Evolutionary conservation across 2,329 filamentous ascomycete species (phyloP), one percentile per base, ranked within the genome.

Genomic region (Teratosphaeria nubilosa): DNA sequence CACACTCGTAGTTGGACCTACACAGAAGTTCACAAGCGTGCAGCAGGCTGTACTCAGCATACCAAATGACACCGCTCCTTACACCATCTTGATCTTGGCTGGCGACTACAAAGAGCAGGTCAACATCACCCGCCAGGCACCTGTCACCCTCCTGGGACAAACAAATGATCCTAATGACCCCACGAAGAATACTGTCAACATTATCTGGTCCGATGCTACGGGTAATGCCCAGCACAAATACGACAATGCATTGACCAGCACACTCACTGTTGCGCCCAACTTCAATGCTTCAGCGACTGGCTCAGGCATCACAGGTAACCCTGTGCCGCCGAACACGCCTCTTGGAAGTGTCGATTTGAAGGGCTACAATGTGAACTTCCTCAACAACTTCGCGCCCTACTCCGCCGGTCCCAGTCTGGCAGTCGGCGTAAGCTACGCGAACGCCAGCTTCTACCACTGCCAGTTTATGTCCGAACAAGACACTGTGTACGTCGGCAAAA

Each of bases 401-500:
- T 71, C 79, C 1, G 76, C 76, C 37, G 83, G 83, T 0, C 85
- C 84, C 0, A 76, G 80, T 3, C 77, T 86, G 48, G 84, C 85
- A 0, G 66, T 87, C 6, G 82, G 80, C 20, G 76, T 86, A 5
- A 82, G 80, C 61, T 80, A 82, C 51, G 83, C 85, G 0, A 87
- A 87, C 66, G 79, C 82, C 0, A 83, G 83, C 0, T 87, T 88
- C 67, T 88, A 87, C 67, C 81, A 80, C 53, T 84, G 81, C 53
- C 82, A 84, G 0, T 82, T 87, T 64, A 84, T 85, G 66, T 84
- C 80, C 59, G 87, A 84, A 65, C 85, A 87, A 70, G 85, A 88
- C 61, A 88, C 85, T 7, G 82, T 87, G 3, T 87, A 86, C 64
- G 69, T 87, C 16, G 85, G 85, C 56, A 87, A 87, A 67, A 74